Conservation (phyloP, 2,329 filamentous ascomycete species). For the Clonostachys rhizophaga region DNA sequence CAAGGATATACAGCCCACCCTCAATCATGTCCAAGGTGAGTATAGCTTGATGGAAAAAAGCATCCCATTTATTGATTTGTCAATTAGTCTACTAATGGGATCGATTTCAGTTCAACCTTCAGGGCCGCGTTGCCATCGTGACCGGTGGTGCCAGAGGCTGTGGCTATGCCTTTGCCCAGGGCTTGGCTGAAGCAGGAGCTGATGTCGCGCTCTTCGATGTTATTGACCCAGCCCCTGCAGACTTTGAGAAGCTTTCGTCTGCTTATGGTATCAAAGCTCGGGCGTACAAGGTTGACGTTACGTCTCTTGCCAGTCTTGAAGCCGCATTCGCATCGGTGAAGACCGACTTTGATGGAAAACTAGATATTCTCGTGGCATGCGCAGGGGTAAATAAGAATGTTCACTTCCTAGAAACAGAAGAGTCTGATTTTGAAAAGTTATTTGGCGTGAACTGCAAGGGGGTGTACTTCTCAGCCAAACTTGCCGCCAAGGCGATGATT, state of each 20-base stretch:
- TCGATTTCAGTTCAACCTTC: conserved; percentile 35
- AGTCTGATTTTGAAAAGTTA: conserved; percentile 58
- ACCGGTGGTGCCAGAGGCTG: conserved; percentile 56
- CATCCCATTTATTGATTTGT: too few species aligned
- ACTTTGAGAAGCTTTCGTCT: conserved; percentile 35
- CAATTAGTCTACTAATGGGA: background rate
- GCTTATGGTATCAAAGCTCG: conserved; percentile 30
- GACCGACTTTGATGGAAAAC: conserved; percentile 35
- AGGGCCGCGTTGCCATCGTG: conserved; percentile 35
- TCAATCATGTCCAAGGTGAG: too few species aligned
- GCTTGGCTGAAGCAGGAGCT: conserved; percentile 53
- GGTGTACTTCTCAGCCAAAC: conserved; percentile 52
- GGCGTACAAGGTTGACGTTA: conserved; percentile 47
- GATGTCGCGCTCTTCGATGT: conserved; percentile 57
- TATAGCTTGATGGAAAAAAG: too few species aligned
- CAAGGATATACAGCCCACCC: too few species aligned
- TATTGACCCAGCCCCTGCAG: conserved; percentile 29
- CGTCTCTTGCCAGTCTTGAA: conserved; percentile 44
- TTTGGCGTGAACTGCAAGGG: conserved; percentile 64
- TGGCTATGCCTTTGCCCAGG: conserved; percentile 52
- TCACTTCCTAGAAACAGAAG: conserved; percentile 55
- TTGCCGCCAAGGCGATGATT: conserved; percentile 45
- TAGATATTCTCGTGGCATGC: conserved; percentile 55
- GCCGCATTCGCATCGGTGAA: conserved; percentile 36
- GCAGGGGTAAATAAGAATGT: conserved; percentile 53